A percentile compares a stretch with the other conserved stretches of the same genome.
phyloP scores from a whole-genome alignment of 768 basidiomycete genomes.

The Myochromella boudieri region DNA sequence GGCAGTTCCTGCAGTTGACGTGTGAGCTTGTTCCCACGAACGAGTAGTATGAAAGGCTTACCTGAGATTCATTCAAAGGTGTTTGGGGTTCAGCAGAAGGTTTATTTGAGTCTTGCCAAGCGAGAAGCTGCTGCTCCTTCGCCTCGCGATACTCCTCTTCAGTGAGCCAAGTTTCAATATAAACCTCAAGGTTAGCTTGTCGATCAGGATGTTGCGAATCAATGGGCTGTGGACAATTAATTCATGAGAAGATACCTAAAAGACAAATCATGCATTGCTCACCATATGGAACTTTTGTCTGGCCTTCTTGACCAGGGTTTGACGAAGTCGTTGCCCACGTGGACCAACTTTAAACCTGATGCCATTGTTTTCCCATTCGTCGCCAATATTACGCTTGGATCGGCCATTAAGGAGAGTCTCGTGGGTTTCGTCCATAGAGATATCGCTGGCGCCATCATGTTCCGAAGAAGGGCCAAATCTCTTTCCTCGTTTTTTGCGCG shows the following conservation, averaged over 20 bases:
- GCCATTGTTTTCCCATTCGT: conserved; percentile 76
- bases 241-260: no score
- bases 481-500: conserved; percentile 59
- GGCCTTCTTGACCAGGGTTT: conserved; percentile 69
- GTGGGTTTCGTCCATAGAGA: conserved; percentile 47
- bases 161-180: conserved; percentile 77
- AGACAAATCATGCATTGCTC: conserved; percentile 21
- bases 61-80: conserved; percentile 37
- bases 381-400: conserved; percentile 57
- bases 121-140: conserved; percentile 57
- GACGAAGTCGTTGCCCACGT: conserved; percentile 68
- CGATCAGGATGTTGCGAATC: conserved; percentile 81
- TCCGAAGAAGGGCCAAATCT: conserved; percentile 27
- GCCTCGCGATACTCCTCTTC: conserved; percentile 71
- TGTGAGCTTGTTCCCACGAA: no score
- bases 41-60: no score
- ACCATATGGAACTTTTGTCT: conserved; percentile 76
- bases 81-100: conserved; percentile 41
- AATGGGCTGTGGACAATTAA: conserved; percentile 47
- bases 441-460: conserved; percentile 42
- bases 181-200: conserved; percentile 64
- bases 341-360: conserved; percentile 69
- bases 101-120: conserved; percentile 66
- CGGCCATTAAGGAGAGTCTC: conserved; percentile 52
- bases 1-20: conserved; percentile 19